A percentile compares a stretch with the other conserved stretches of the same genome.
Evolutionary conservation across 208 protist genomes (phyloP).

Genomic region (Tritrichomonas foetus): DNA sequence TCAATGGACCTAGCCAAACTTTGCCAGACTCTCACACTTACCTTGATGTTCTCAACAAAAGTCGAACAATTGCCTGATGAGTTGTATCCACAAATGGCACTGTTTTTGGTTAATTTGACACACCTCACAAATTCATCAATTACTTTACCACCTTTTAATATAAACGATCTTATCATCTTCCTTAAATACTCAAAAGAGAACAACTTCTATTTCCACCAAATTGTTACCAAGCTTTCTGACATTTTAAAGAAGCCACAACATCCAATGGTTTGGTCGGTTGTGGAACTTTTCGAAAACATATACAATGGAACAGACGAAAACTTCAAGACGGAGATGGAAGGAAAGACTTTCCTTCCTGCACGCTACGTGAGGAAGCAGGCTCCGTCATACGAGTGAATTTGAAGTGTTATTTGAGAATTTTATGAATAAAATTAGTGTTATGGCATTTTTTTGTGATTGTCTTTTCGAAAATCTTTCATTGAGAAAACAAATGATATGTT

Average conservation of each 20-base stretch:
- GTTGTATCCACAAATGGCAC: background rate
- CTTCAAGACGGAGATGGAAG: background rate
- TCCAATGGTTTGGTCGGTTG: background rate
- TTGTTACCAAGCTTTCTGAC: background rate
- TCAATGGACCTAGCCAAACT: background rate
- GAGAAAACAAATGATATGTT: no score
- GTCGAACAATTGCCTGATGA: background rate
- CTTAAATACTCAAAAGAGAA: background rate
- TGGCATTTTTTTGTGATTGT: no score
- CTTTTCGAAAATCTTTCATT: no score
- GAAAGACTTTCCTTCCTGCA: no score
- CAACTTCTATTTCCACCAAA: background rate
- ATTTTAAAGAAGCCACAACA: background rate
- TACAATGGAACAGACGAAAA: background rate
- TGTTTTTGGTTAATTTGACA: background rate
- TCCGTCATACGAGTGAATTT: no score
- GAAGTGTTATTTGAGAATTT: no score
- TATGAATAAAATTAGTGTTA: no score
- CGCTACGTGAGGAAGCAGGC: no score
- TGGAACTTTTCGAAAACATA: background rate
- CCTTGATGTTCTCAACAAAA: background rate
- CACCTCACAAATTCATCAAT: background rate
- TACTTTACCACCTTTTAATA: background rate
- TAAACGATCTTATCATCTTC: background rate
- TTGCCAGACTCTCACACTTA: background rate